Evolutionary conservation across 345 rosid species (phyloP).

Genomic region (Pistacia integerrima): DNA sequence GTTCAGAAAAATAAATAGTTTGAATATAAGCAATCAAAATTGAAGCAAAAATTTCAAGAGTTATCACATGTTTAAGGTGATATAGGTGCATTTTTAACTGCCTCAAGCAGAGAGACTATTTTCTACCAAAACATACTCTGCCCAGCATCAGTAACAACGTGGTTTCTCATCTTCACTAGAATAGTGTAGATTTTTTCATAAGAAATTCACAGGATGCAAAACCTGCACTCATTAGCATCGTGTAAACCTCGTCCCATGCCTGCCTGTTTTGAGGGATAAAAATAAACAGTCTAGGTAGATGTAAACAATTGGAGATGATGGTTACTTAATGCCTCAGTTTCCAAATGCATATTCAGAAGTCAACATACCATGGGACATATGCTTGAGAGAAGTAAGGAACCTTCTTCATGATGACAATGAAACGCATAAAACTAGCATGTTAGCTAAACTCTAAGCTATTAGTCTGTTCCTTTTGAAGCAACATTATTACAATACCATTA

Average conservation of each 20-base stretch:
- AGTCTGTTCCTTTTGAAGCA: too few relatives aligned
- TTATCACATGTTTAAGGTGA: neutral
- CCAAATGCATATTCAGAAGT: neutral
- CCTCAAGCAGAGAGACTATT: neutral
- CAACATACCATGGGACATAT: too few relatives aligned
- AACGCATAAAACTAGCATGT: too few relatives aligned
- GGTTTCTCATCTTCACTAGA: neutral
- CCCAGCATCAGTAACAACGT: neutral
- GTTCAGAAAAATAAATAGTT: conserved; percentile 22
- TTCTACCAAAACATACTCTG: neutral
- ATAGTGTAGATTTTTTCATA: too few relatives aligned
- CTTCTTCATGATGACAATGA: too few relatives aligned
- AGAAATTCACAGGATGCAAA: neutral
- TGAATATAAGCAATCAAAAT: neutral
- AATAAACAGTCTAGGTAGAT: neutral
- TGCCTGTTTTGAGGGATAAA: neutral
- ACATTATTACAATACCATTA: too few relatives aligned
- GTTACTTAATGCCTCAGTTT: too few relatives aligned
- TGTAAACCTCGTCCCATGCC: neutral
- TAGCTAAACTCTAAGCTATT: too few relatives aligned
- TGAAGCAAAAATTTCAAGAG: neutral
- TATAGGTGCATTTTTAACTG: neutral
- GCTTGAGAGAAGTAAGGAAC: too few relatives aligned
- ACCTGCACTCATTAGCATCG: neutral
- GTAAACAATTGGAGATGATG: neutral